A percentile compares a stretch with the other conserved stretches of the same genome.
These are phyloP conservation scores for Candida ipomoeae DNA, from an alignment of 805 yeast species.

Conservation along the genomic window DNA sequence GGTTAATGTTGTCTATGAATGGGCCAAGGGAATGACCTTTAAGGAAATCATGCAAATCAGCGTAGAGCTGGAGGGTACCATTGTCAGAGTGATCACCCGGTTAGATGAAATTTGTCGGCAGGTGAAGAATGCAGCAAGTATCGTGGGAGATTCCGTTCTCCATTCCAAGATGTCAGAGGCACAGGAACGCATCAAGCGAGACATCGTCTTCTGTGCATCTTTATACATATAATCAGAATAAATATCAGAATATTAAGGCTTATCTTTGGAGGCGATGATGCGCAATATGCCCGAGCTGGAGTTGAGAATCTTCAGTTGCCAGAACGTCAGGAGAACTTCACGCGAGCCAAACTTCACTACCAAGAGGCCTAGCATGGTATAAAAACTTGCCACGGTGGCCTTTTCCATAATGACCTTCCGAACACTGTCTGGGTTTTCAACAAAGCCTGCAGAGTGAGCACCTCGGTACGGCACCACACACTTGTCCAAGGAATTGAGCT, in stretches of 20 bases:
- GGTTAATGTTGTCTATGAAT: conserved; percentile 92
- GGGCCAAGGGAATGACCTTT: conserved; percentile 95
- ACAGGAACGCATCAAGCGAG: conserved; percentile 92
- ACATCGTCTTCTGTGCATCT: conserved; percentile 95
- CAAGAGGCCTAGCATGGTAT: conserved; percentile 35
- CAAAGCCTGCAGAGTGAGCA: conserved; percentile 21
- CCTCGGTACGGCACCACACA: conserved; percentile 32
- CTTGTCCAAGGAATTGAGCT: conserved; percentile 23
- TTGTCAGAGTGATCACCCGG: conserved; percentile 91
- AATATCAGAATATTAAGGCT: neutral
- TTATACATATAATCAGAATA: conserved; percentile 56
- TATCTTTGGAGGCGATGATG: conserved; percentile 10
- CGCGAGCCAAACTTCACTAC: conserved; percentile 25
- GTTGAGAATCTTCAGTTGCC: conserved; percentile 13
- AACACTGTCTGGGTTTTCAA: conserved; percentile 10
- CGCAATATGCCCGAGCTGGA: conserved; percentile 27
- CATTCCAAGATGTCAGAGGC: conserved; percentile 88
- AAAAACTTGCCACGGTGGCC: conserved; percentile 34
- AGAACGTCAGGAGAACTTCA: conserved; percentile 19
- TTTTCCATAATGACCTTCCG: conserved; percentile 17
- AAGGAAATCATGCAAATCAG: conserved; percentile 87
- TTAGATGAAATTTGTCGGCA: conserved; percentile 93
- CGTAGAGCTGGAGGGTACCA: conserved; percentile 91
- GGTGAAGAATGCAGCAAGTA: conserved; percentile 88
- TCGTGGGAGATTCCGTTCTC: conserved; percentile 88